Evolutionary conservation across 768 basidiomycete species (phyloP).

Genomic region (Thelephora ganbajun): DNA sequence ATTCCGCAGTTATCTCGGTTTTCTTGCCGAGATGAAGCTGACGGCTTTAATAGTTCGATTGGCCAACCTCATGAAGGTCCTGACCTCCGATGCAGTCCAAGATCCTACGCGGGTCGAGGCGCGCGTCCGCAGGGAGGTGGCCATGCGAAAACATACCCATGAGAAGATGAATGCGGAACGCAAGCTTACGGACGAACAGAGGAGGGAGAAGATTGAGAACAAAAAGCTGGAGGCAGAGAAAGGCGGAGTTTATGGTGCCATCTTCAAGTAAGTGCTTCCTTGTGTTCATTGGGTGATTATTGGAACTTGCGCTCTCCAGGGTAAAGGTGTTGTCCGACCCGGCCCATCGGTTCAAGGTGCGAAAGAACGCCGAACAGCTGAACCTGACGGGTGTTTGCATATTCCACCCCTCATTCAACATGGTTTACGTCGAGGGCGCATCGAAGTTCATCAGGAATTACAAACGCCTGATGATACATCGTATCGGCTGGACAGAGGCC

Average conservation of each 20-base stretch:
- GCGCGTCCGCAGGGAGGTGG: slow-evolving; percentile 85
- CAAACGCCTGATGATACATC: slow-evolving; percentile 71
- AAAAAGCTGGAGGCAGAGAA: slow-evolving; percentile 84
- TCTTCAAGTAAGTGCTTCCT: slow-evolving; percentile 66
- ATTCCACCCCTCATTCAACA: slow-evolving; percentile 77
- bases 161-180: slow-evolving; percentile 90
- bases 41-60: slow-evolving; percentile 53
- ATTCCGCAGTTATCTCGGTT: slow-evolving; percentile 6
- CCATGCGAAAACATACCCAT: slow-evolving; percentile 76
- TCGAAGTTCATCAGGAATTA: slow-evolving; percentile 77
- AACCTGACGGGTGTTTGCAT: slow-evolving; percentile 81
- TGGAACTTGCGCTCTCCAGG: slow-evolving; percentile 24
- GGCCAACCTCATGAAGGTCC: slow-evolving; percentile 92
- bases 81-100: slow-evolving; percentile 92
- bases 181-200: slow-evolving; percentile 84
- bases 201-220: slow-evolving; percentile 71
- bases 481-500: slow-evolving; percentile 90
- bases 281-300: background rate
- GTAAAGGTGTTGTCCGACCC: slow-evolving; percentile 84
- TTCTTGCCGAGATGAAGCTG: slow-evolving; percentile 1
- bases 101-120: slow-evolving; percentile 98
- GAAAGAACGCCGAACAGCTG: slow-evolving; percentile 90
- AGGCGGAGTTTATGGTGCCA: slow-evolving; percentile 68
- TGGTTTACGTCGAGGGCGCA: slow-evolving; percentile 92
- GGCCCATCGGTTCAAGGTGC: slow-evolving; percentile 89